phyloP scores from a whole-genome alignment of 345 rosid genomes.

The Corchorus olitorius region DNA sequence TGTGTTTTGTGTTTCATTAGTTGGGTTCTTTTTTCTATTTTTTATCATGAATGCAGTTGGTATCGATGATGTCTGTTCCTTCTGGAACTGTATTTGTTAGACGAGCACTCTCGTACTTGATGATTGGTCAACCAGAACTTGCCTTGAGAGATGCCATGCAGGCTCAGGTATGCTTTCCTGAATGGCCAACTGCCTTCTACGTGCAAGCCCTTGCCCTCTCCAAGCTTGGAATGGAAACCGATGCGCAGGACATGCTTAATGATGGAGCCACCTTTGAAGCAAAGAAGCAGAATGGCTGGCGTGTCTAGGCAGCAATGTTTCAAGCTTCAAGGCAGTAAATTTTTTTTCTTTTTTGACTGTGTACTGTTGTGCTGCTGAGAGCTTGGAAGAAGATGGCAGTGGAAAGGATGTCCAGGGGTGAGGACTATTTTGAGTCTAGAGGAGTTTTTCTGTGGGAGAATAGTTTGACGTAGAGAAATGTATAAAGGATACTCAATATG shows the following conservation, averaged over 20 bases:
- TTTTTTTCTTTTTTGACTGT: not conserved
- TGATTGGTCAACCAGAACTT: conserved; percentile 84
- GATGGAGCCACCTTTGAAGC: conserved; percentile 91
- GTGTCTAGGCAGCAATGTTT: conserved; percentile 30
- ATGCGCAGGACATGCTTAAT: conserved; percentile 97
- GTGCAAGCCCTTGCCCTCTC: conserved; percentile 95
- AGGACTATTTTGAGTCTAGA: conserved; percentile 15
- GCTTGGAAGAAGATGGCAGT: not conserved
- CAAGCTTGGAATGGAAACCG: conserved; percentile 95
- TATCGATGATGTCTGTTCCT: conserved; percentile 78
- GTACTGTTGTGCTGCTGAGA: not conserved
- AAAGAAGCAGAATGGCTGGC: conserved; percentile 86
- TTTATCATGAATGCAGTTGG: conserved; percentile 49
- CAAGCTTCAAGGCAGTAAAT: not conserved
- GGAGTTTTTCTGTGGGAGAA: not conserved
- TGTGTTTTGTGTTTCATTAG: not conserved
- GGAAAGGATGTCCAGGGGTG: conserved; percentile 3
- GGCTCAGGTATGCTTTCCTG: conserved; percentile 92
- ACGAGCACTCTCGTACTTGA: conserved; percentile 71
- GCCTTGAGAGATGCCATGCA: conserved; percentile 98
- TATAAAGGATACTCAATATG: conserved; percentile 19
- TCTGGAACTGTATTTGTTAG: conserved; percentile 83
- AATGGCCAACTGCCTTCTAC: conserved; percentile 98
- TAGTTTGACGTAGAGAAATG: conserved; percentile 20
- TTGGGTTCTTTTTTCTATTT: no score